A percentile compares a stretch with the other conserved stretches of the same genome.
Evolutionary conservation across 805 yeast genomes (phyloP).

Genomic region (Barnettozyma wickerhamii): DNA sequence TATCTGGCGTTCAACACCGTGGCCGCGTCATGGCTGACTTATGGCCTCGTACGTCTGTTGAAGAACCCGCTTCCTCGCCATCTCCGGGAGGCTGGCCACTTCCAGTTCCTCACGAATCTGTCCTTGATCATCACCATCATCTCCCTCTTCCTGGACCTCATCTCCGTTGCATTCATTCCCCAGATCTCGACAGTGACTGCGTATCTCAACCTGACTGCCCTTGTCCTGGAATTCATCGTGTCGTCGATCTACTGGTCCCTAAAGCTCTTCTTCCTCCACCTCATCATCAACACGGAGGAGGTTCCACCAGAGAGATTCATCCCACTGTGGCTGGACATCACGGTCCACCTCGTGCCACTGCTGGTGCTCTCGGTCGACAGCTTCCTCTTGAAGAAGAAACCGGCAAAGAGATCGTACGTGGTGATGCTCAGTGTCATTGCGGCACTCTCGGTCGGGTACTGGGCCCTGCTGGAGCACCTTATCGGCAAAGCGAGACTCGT

Average conservation of each 20-base stretch:
- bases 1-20: constrained; percentile 5
- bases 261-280: constrained; percentile 43
- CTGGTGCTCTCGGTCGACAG: constrained; percentile 50
- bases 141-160: constrained; percentile 1
- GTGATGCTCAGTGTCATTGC: constrained; percentile 38
- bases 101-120: constrained; percentile 70
- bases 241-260: constrained; percentile 68
- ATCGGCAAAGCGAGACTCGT: constrained; percentile 1
- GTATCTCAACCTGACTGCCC: constrained; percentile 41
- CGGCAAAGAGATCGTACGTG: constrained; percentile 33
- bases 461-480: constrained; percentile 42
- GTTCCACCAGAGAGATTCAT: constrained; percentile 29
- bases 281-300: constrained; percentile 38
- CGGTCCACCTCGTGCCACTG: constrained; percentile 59
- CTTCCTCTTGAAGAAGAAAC: constrained; percentile 44
- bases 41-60: constrained; percentile 1
- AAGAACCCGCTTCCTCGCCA: constrained; percentile 41
- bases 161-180: constrained; percentile 35
- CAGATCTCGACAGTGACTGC: constrained; percentile 5
- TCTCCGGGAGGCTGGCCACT: constrained; percentile 56
- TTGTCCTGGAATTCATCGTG: constrained; percentile 58
- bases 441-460: constrained; percentile 43
- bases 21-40: background rate
- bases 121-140: constrained; percentile 45
- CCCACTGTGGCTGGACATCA: constrained; percentile 48